phyloP scores from a whole-genome alignment of 176 grass and related monocot species.

The Triticum aestivum region IWGSC_CS_RefSeq_v2.1 NC_057794.1:98719193-98719692 shows the following conservation, averaged over 20 bases:
- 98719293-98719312: conserved; percentile 50
- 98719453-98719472: conserved; percentile 83
- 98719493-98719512: conserved; percentile 21
- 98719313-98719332: conserved; percentile 23
- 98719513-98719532: conserved; percentile 15
- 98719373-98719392: conserved; percentile 91
- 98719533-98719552: neutral
- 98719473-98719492: conserved; percentile 30
- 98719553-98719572: conserved; percentile 82
- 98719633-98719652: conserved; percentile 92
- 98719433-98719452: conserved; percentile 89
- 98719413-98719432: conserved; percentile 92
- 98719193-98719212: conserved; percentile 15
- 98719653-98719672: conserved; percentile 24
- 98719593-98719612: conserved; percentile 73
- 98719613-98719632: conserved; percentile 86
- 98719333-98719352: conserved; percentile 18
- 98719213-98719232: conserved; percentile 6
- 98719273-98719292: conserved; percentile 90
- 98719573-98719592: conserved; percentile 68
- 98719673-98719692: neutral
- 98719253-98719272: conserved; percentile 68
- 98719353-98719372: conserved; percentile 1
- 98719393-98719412: conserved; percentile 95
- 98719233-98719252: conserved; percentile 23